A percentile compares a stretch with the other conserved stretches of the same genome.
Conservation (phyloP, 108 stramenopile species). For the Pelagomonas calceolata region DNA sequence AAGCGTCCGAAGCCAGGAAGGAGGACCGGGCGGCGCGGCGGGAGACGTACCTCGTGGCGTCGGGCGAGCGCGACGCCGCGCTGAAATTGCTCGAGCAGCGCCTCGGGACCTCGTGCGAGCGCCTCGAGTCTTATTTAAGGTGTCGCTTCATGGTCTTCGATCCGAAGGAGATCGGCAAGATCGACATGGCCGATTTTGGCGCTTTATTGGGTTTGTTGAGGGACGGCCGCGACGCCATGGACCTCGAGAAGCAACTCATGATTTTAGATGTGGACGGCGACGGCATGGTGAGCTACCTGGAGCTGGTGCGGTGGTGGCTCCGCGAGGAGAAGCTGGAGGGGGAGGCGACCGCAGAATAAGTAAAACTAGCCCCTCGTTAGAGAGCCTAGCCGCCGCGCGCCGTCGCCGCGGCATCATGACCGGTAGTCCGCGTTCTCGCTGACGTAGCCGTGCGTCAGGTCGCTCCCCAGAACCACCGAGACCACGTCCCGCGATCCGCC, state of each 20-base stretch:
- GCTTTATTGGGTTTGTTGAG: not conserved
- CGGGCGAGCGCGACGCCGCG: not conserved
- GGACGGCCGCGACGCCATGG: not conserved
- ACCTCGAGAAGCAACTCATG: not conserved
- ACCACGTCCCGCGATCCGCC: constrained; percentile 31
- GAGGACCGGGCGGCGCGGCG: not conserved
- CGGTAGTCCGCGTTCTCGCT: constrained; percentile 93
- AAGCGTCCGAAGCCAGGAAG: too few relatives aligned
- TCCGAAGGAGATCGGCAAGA: not conserved
- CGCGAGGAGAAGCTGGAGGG: too few relatives aligned
- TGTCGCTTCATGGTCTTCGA: not conserved
- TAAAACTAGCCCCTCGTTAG: too few relatives aligned
- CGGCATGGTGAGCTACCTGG: not conserved
- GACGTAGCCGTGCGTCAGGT: constrained; percentile 88
- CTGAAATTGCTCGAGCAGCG: not conserved
- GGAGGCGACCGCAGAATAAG: too few relatives aligned
- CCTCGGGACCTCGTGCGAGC: not conserved
- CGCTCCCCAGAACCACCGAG: constrained; percentile 72
- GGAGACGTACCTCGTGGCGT: not conserved
- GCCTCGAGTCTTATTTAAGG: not conserved
- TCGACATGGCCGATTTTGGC: not conserved
- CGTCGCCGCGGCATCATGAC: constrained; percentile 37
- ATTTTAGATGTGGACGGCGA: not conserved
- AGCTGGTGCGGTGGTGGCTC: not conserved
- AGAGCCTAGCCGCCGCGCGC: too few relatives aligned